Conservation (phyloP, 257 asterid species). For the Orobanche coerulescens region DNA sequence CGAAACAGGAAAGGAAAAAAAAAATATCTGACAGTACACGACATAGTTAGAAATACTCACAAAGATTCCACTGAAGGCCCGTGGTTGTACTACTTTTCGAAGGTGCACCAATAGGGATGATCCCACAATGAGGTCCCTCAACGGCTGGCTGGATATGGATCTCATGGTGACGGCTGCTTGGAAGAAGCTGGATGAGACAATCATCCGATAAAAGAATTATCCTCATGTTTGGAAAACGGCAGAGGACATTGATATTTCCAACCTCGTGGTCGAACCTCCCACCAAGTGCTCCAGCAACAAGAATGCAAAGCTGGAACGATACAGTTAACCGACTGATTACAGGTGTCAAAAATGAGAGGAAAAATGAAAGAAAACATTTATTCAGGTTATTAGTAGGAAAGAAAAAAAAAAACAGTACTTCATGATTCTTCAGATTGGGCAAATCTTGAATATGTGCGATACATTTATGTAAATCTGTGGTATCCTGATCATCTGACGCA, state of each 20-base stretch:
- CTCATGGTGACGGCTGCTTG: conserved; percentile 56
- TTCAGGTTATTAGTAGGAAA: conserved; percentile 1
- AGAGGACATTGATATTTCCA: conserved; percentile 77
- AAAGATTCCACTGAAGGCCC: conserved; percentile 84
- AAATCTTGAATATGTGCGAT: conserved; percentile 48
- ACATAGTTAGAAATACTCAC: conserved; percentile 36
- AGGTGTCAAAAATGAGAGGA: background rate
- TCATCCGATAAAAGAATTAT: conserved; percentile 79
- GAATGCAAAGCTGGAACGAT: conserved; percentile 62
- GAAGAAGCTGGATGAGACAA: conserved; percentile 85
- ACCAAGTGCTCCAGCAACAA: conserved; percentile 91
- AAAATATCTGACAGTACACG: background rate
- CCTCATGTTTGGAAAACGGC: conserved; percentile 47
- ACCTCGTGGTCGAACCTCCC: conserved; percentile 96
- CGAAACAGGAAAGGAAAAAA: background rate
- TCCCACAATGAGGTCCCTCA: conserved; percentile 93
- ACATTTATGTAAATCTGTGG: conserved; percentile 91
- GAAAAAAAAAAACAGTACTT: conserved; percentile 43
- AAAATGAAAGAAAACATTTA: background rate
- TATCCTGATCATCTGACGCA: conserved; percentile 82
- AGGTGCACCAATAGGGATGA: conserved; percentile 61
- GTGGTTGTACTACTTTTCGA: conserved; percentile 65
- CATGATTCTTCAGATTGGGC: conserved; percentile 35
- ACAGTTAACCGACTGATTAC: background rate
- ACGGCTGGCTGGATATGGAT: conserved; percentile 46